Percentiles rank a stretch among this genome's conserved stretches.
phyloP scores from a whole-genome alignment of 352 stramenopile genomes.

The Pythium dissimile region DNA sequence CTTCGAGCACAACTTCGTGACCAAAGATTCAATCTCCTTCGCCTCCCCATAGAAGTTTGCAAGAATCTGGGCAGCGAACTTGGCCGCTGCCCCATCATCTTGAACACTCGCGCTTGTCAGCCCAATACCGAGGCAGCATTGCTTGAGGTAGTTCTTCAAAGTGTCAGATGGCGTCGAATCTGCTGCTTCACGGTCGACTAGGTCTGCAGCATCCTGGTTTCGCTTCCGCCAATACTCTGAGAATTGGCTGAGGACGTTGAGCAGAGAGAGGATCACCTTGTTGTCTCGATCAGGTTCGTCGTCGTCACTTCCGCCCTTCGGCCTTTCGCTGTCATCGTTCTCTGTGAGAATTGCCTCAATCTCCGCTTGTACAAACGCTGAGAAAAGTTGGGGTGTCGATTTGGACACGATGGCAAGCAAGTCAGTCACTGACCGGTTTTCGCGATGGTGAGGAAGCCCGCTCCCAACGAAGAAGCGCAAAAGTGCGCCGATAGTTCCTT shows the following conservation, averaged over 20 bases:
- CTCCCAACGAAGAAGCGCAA: slow-evolving; percentile 41
- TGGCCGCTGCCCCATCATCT: slow-evolving; percentile 31
- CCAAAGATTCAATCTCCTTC: slow-evolving; percentile 33
- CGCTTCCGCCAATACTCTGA: slow-evolving; percentile 38
- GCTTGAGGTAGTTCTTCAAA: slow-evolving; percentile 40
- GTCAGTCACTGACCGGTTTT: slow-evolving; percentile 56
- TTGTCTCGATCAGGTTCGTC: slow-evolving; percentile 26
- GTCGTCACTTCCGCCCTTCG: slow-evolving; percentile 28
- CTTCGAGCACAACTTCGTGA: slow-evolving; percentile 52
- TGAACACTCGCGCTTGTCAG: slow-evolving; percentile 9
- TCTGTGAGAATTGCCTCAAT: slow-evolving; percentile 44
- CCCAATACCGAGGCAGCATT: slow-evolving; percentile 42
- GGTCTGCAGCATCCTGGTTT: slow-evolving; percentile 11
- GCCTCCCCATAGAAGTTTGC: slow-evolving; percentile 41
- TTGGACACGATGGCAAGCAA: slow-evolving; percentile 50
- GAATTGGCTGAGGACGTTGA: slow-evolving; percentile 55
- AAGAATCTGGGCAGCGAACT: slow-evolving; percentile 47
- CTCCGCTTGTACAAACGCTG: slow-evolving; percentile 45
- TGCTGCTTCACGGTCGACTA: slow-evolving; percentile 19
- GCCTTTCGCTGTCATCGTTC: slow-evolving; percentile 14
- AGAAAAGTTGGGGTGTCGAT: slow-evolving; percentile 46
- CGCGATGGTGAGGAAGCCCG: slow-evolving; percentile 22
- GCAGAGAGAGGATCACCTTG: slow-evolving; percentile 45
- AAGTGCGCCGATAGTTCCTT: slow-evolving; percentile 30
- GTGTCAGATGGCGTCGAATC: slow-evolving; percentile 27